These are phyloP conservation scores for Coprinopsis cinerea DNA, from an alignment of 768 basidiomycete species.

Conservation along the genomic window DNA sequence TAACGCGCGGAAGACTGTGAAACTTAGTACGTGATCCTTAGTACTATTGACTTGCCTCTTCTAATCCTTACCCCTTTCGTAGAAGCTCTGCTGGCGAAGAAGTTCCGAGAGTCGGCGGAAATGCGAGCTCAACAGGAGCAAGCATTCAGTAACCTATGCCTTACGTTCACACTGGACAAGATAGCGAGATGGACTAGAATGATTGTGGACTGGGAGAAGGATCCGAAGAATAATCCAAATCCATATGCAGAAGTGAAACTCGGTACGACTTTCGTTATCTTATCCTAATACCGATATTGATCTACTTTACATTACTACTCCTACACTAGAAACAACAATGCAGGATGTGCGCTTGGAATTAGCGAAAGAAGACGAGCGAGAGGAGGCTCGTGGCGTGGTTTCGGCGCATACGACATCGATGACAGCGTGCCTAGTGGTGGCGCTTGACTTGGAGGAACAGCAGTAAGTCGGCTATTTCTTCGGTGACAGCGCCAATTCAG, in stretches of 20 bases:
- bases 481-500: neutral
- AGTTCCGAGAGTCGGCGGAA: neutral
- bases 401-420: neutral
- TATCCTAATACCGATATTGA: neutral
- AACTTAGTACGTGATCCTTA: constrained; percentile 11
- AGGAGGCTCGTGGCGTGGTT: constrained; percentile 8
- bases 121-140: neutral
- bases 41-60: neutral
- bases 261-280: neutral
- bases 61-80: neutral
- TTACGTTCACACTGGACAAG: neutral
- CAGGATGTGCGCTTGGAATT: constrained; percentile 9
- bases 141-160: neutral
- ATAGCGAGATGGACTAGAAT: neutral
- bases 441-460: constrained; percentile 16
- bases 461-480: constrained; percentile 13
- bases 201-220: neutral
- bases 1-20: constrained; percentile 23
- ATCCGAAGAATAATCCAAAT: neutral
- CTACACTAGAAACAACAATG: constrained; percentile 11
- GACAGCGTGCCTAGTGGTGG: constrained; percentile 6
- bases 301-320: neutral
- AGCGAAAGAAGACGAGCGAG: constrained; percentile 10
- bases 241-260: neutral
- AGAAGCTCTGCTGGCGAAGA: constrained; percentile 2